Conservation (phyloP, 306 rosid genomes). For the Sophora flavescens region DNA sequence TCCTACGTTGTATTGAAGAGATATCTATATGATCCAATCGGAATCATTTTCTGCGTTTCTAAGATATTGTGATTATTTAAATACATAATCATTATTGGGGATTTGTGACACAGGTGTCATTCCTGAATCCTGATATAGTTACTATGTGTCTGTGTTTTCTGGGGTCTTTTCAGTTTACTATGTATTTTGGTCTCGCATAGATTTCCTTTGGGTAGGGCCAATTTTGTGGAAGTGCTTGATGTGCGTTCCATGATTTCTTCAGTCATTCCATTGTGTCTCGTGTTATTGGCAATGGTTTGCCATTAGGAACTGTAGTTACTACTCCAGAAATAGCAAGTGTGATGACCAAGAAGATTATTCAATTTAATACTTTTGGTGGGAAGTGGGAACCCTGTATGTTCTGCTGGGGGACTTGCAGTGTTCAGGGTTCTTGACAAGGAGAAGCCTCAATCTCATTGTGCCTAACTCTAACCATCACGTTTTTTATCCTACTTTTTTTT, state of each 20-base stretch:
- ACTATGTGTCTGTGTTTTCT: too few relatives aligned
- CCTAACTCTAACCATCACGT: neutral
- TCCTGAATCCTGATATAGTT: too few relatives aligned
- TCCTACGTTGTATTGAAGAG: too few relatives aligned
- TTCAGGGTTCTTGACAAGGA: constrained; percentile 85
- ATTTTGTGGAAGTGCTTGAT: neutral
- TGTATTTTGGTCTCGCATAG: constrained; percentile 2
- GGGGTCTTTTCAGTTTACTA: constrained; percentile 10
- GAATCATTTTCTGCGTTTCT: neutral
- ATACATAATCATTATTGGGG: neutral
- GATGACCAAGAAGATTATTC: constrained; percentile 74
- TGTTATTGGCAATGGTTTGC: constrained; percentile 85
- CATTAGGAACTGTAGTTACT: constrained; percentile 92
- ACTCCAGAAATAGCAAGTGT: constrained; percentile 93
- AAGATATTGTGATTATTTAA: neutral
- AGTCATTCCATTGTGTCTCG: constrained; percentile 32
- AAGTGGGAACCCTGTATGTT: constrained; percentile 95
- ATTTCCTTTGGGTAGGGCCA: constrained; percentile 14
- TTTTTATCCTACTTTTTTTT: too few relatives aligned
- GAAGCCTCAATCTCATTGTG: constrained; percentile 86
- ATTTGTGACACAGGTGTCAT: too few relatives aligned
- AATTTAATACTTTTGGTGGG: constrained; percentile 89
- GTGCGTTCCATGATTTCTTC: constrained; percentile 4
- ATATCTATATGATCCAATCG: too few relatives aligned
- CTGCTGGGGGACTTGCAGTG: constrained; percentile 93